Conservation (phyloP, 176 grass and related monocot genomes). For the Poa pratensis region DNA sequence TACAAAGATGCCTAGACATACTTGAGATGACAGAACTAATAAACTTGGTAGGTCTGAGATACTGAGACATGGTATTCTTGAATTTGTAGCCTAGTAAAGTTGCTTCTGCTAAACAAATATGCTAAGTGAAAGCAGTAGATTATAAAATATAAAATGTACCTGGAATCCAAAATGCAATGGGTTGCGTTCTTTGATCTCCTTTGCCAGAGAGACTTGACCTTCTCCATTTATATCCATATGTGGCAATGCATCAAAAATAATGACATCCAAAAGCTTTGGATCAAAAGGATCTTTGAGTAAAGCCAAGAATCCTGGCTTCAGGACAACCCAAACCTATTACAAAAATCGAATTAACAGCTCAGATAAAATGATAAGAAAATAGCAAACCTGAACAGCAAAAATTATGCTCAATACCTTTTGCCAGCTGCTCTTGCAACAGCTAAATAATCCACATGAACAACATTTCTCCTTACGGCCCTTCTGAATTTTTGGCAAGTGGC, state of each 20-base stretch:
- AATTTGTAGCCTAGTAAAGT: slow-evolving; percentile 18
- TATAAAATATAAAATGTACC: slow-evolving; percentile 49
- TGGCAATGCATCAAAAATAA: slow-evolving; percentile 92
- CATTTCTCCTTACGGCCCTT: slow-evolving; percentile 64
- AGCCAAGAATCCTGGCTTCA: slow-evolving; percentile 96
- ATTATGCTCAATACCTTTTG: slow-evolving; percentile 69
- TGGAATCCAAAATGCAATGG: slow-evolving; percentile 92
- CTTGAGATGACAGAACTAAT: slow-evolving; percentile 3
- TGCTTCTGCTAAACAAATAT: slow-evolving; percentile 31
- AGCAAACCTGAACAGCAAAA: slow-evolving; percentile 27
- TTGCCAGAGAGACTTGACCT: slow-evolving; percentile 82
- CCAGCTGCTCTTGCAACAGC: slow-evolving; percentile 90
- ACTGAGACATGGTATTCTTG: not conserved
- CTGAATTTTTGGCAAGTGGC: slow-evolving; percentile 91
- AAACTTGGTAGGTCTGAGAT: slow-evolving; percentile 16
- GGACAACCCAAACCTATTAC: slow-evolving; percentile 85
- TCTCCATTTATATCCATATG: slow-evolving; percentile 88
- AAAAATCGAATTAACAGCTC: slow-evolving; percentile 41
- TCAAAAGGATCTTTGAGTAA: slow-evolving; percentile 94
- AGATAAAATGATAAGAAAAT: slow-evolving; percentile 41
- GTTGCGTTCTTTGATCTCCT: slow-evolving; percentile 90
- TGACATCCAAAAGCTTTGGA: slow-evolving; percentile 91
- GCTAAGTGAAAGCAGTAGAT: not conserved
- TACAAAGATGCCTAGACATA: slow-evolving; percentile 14
- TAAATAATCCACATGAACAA: slow-evolving; percentile 75